Conservation (phyloP, 345 rosid genomes). For the Gossypium rotundifolium region DNA sequence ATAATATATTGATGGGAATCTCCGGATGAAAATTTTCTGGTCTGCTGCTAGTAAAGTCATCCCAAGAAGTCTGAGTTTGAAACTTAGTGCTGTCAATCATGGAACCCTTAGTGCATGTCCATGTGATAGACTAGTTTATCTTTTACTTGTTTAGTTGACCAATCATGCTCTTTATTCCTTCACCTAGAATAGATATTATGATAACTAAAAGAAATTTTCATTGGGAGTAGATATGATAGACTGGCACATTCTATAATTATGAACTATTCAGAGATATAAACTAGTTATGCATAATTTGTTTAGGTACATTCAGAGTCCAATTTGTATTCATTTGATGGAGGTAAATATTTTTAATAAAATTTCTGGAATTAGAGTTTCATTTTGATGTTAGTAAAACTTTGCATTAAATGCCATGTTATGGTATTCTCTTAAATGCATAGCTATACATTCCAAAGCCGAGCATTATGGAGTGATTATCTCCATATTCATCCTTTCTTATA, state of each 20-base stretch:
- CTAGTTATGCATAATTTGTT: background rate
- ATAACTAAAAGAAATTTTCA: background rate
- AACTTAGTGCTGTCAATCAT: background rate
- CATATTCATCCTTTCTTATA: background rate
- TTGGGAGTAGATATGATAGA: background rate
- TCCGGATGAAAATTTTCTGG: background rate
- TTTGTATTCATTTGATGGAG: background rate
- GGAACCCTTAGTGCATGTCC: slow-evolving; percentile 7
- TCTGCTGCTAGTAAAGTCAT: background rate
- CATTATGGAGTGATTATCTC: slow-evolving; percentile 2
- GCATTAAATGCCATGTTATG: background rate
- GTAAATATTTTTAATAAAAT: background rate
- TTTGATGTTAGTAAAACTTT: background rate
- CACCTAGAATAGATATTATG: background rate
- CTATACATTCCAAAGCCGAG: background rate
- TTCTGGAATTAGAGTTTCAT: background rate
- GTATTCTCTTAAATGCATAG: background rate
- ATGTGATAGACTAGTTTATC: background rate
- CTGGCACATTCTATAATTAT: background rate
- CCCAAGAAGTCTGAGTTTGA: background rate
- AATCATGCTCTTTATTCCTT: background rate
- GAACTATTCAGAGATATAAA: background rate
- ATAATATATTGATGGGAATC: background rate
- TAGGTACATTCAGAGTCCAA: background rate
- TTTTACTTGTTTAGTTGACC: background rate